phyloP scores from a whole-genome alignment of 352 stramenopile genomes.

The Globisporangium heterothallicum region DNA sequence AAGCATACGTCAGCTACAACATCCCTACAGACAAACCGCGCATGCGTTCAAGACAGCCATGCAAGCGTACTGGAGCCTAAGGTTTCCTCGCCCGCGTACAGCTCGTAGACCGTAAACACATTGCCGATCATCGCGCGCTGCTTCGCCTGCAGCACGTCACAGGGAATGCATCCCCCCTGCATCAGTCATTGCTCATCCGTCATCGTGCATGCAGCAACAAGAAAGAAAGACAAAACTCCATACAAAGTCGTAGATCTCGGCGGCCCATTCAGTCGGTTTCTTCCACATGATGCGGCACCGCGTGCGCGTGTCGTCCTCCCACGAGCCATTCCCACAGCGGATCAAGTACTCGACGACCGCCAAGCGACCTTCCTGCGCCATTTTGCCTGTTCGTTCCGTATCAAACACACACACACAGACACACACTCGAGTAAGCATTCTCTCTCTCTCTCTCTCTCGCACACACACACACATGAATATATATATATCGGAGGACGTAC shows the following conservation, averaged over 20 bases:
- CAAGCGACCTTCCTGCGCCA: constrained; percentile 56
- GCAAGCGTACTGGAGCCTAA: constrained; percentile 68
- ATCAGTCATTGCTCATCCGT: constrained; percentile 16
- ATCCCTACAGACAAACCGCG: neutral
- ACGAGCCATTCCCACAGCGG: constrained; percentile 63
- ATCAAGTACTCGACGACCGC: constrained; percentile 76
- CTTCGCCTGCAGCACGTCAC: constrained; percentile 53
- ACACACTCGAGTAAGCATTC: neutral
- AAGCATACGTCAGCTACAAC: neutral
- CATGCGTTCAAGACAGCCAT: neutral
- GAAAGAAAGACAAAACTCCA: constrained; percentile 2
- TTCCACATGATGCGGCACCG: constrained; percentile 86
- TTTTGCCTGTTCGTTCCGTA: constrained; percentile 63
- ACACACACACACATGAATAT: neutral
- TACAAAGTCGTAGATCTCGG: constrained; percentile 85
- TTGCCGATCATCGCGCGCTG: constrained; percentile 73
- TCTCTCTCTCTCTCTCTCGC: neutral
- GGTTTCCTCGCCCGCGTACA: constrained; percentile 81
- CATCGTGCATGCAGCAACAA: constrained; percentile 4
- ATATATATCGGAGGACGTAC: constrained; percentile 16
- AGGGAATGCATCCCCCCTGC: too few species aligned
- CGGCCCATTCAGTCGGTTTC: constrained; percentile 71
- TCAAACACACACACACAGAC: neutral
- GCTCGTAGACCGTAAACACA: constrained; percentile 82
- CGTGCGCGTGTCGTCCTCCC: constrained; percentile 78